Percentiles rank a stretch among this genome's conserved stretches.
Evolutionary conservation across 202 grass and related monocot species (phyloP).

Genomic region (Hordeum pubiflorum): DNA sequence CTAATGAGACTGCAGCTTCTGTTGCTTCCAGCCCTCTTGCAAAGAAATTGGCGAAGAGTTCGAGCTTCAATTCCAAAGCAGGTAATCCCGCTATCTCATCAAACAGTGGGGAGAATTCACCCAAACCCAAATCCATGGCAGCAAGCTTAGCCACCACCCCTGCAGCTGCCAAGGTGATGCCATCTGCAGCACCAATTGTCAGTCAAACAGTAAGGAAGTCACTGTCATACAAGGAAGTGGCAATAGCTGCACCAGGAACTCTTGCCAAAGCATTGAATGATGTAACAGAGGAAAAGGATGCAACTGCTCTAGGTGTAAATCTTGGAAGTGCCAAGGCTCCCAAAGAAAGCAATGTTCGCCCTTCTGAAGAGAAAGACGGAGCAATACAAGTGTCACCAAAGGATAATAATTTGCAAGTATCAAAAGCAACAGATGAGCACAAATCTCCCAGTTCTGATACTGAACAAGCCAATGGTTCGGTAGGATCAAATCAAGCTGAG

Average conservation of each 20-base stretch:
- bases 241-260: slow-evolving; percentile 85
- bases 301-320: slow-evolving; percentile 29
- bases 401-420: slow-evolving; percentile 25
- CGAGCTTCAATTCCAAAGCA: slow-evolving; percentile 60
- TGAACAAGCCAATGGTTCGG: slow-evolving; percentile 9
- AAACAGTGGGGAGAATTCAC: slow-evolving; percentile 51
- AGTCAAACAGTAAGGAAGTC: slow-evolving; percentile 64
- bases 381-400: slow-evolving; percentile 33
- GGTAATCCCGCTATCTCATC: slow-evolving; percentile 31
- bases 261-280: slow-evolving; percentile 60
- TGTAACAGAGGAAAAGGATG: slow-evolving; percentile 37
- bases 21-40: slow-evolving; percentile 48
- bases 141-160: slow-evolving; percentile 35
- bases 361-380: slow-evolving; percentile 47
- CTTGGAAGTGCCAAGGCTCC: slow-evolving; percentile 25
- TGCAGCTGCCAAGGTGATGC: slow-evolving; percentile 42
- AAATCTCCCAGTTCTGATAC: slow-evolving; percentile 27
- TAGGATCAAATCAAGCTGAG: slow-evolving; percentile 32
- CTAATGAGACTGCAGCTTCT: slow-evolving; percentile 36
- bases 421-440: slow-evolving; percentile 27
- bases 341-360: slow-evolving; percentile 30
- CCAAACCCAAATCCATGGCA: slow-evolving; percentile 42
- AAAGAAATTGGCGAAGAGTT: slow-evolving; percentile 74
- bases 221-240: slow-evolving; percentile 98
- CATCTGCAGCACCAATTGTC: slow-evolving; percentile 25